Evolutionary conservation across 2,329 filamentous ascomycete species (phyloP), one percentile per base, ranked within the genome.

Genomic region (Calonectria henricotiae): DNA sequence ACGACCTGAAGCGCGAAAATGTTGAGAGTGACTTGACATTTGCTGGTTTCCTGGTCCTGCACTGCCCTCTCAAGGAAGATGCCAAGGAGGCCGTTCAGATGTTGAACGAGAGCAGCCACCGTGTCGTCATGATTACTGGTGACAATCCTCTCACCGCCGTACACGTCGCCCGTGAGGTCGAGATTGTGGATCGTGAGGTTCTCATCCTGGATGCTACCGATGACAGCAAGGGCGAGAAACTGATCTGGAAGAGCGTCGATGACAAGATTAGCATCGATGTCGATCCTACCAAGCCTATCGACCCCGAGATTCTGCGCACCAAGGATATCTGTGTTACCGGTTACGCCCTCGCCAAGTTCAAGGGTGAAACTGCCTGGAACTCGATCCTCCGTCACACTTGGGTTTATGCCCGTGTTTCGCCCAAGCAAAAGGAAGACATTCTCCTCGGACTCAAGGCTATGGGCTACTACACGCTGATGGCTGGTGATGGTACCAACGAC

Each of bases 341-440:
- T 67, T 98, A 98, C 81, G 96, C 96, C 47, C 86, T 99, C 63
- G 89, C 92, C 63, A 96, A 97, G 81, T 97, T 97, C 87, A 94
- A 93, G 83, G 93, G 90, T 67, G 93, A 98, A 79, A 76, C 89
- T 67, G 94, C 91, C 60, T 93, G 95, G 84, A 87, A 89, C 64
- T 90, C 94, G 66, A 88, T 99, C 62, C 88, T 98, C 37, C 92
- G 95, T 61, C 89, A 98, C 83, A 91, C 95, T 15, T 99, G 96
- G 96, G 96, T 99, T 5, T 99, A 99, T 80, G 96, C 96, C 75
- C 94, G 96, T 79, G 96, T 99, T 11, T 99, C 96, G 1, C 96
- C 96, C 9, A 98, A 98, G 87, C 96, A 99, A 80, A 99, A 99
- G 86, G 96, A 99, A 83, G 95, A 98, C 65, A 98, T 99, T 79